Evolutionary conservation across 202 grass and related monocot species (phyloP), one percentile per base, ranked within the genome.

Genomic region (Schoenoplectus tabernaemontani): DNA sequence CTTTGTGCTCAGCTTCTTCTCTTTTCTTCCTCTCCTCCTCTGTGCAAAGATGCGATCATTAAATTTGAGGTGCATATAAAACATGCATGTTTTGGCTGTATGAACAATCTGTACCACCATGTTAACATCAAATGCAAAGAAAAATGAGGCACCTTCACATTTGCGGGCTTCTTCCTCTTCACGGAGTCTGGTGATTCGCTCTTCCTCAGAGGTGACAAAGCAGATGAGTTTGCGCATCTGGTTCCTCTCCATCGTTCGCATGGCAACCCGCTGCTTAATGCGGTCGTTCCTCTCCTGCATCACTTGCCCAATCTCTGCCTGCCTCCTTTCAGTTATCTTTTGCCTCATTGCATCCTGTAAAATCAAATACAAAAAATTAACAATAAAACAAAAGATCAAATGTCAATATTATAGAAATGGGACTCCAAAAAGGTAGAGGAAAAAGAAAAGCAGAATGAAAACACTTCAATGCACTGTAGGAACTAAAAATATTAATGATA

Each of bases 1-100:
- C 86, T 78, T 92, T 98, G 56, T 64, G 84, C 76, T 98, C 96
- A 0, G 85, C 81, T 48, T 95, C 96, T 50, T 98, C 96, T 81
- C 43, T 92, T 72, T 89, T 98, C 82, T 82, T 88, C 47, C 59
- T 94, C 60, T 98, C 96, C 81, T 98, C 96, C 82, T 98, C 96
- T 71, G 34, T 57, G 56, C 2, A 67, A 53, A n/a, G 54, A 63
- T 23, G 39, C 19, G 20, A 84, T 38, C 9, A 47, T 56, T 53
- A 62, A 4, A 64, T 57, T 63, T 62, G 5, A 50, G 5, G 22
- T 48, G n/a, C 9, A 6, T 13, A 41, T n/a, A 67, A 9, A 12
- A 34, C 9, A 39, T 65, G 62, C 32, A 64, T 64, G 65, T 3
- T 44, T 46, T 46, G 65, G 20, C 19, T 4, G 19, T 43, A 64